A percentile compares a stretch with the other conserved stretches of the same genome.
phyloP scores from a whole-genome alignment of 1,284 basidiomycete species.

The Coriolopsis trogii region DNA sequence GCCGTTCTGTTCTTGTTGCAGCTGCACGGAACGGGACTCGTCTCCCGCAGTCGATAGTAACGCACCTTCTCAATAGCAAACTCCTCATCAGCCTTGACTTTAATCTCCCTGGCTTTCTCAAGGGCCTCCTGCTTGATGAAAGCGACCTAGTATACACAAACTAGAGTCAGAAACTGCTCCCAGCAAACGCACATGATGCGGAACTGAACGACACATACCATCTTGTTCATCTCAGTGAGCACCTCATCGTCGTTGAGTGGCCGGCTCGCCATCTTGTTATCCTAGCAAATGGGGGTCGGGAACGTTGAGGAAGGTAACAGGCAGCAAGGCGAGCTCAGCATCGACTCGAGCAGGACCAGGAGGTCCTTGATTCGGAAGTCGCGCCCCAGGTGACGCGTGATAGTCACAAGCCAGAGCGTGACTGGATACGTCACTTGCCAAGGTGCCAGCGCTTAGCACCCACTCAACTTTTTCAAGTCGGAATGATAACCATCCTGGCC shows the following conservation, averaged over 20 bases:
- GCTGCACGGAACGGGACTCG: too few species aligned
- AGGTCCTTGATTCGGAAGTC: conserved; percentile 6
- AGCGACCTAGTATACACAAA: conserved; percentile 67
- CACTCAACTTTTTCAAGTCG: too few species aligned
- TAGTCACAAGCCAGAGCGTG: not conserved
- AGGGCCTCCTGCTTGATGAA: conserved; percentile 97
- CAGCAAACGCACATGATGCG: not conserved
- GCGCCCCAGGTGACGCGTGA: conserved; percentile 5
- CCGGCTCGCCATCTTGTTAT: conserved; percentile 53
- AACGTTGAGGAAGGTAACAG: not conserved
- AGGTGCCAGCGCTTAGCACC: too few species aligned
- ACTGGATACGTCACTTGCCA: conserved; percentile 8
- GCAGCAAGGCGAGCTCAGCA: not conserved
- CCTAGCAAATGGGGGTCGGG: not conserved
- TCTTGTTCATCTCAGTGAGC: conserved; percentile 97
- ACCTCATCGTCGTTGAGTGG: conserved; percentile 97
- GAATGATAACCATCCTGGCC: too few species aligned
- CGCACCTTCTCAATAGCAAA: conserved; percentile 94
- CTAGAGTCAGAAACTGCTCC: conserved; percentile 7
- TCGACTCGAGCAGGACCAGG: not conserved
- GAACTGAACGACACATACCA: conserved; percentile 58
- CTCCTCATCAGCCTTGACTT: conserved; percentile 95
- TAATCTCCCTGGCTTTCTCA: conserved; percentile 96
- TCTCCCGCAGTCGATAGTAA: too few species aligned
- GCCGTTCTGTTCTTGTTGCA: too few species aligned